Percentiles rank a stretch among this genome's conserved stretches.
These are phyloP conservation scores for Vitellaria paradoxa DNA, from an alignment of 179 eudicot species.

Conservation along the genomic window DNA sequence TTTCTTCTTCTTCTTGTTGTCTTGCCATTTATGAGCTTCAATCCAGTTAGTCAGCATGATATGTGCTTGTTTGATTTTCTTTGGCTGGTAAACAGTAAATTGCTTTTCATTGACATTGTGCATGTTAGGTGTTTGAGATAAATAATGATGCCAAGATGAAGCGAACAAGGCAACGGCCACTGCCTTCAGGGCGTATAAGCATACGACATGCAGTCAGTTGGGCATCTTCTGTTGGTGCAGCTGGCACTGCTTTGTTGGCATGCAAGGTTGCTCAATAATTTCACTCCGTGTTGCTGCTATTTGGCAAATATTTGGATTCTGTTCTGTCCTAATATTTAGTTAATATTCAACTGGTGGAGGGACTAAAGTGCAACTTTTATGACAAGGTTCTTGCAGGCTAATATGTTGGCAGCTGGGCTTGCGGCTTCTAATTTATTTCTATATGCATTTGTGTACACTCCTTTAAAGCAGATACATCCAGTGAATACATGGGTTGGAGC, in stretches of 20 bases:
- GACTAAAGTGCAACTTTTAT: conserved; percentile 44
- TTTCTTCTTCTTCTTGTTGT: neutral
- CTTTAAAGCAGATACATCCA: conserved; percentile 94
- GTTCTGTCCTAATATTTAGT: neutral
- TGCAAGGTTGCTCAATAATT: conserved; percentile 53
- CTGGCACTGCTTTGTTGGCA: conserved; percentile 80
- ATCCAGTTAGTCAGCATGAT: neutral
- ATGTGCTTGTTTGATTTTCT: neutral
- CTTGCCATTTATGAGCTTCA: neutral
- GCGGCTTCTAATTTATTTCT: conserved; percentile 87
- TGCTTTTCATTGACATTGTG: neutral
- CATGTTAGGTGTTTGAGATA: conserved; percentile 71
- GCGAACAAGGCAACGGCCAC: conserved; percentile 80
- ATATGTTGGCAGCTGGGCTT: conserved; percentile 93
- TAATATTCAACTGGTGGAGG: neutral
- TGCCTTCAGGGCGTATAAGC: conserved; percentile 82
- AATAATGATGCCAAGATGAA: conserved; percentile 86
- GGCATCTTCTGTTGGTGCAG: conserved; percentile 73
- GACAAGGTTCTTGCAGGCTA: conserved; percentile 91
- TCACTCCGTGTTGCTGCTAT: neutral
- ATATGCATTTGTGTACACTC: conserved; percentile 92
- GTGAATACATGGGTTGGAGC: conserved; percentile 99
- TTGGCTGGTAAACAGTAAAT: neutral
- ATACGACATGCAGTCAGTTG: conserved; percentile 71
- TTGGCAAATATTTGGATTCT: neutral